Base-by-base conservation (phyloP, 2,329 filamentous ascomycete species). In the Paraphaeosphaeria minitans region DNA sequence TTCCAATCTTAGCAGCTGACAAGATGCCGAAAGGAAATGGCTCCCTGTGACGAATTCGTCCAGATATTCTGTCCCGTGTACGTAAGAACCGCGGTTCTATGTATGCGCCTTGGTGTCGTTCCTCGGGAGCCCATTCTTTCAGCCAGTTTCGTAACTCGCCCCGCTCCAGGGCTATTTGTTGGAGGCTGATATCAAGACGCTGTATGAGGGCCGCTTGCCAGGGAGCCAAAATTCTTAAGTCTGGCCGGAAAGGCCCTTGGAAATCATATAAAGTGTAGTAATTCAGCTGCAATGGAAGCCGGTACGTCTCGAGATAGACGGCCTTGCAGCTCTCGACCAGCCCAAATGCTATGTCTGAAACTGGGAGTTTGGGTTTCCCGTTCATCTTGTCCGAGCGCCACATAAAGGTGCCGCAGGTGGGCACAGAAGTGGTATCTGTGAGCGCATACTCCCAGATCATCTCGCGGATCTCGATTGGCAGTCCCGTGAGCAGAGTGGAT, bases 131-230 rank as follows among this genome's bases (percentile, higher is more conserved):
- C 58, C 62, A 62, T 5, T 33, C 35, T 27, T 33, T 19, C 13
- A 64, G 14, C 42, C 56, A 59, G 1, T 51, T 35, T 13, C 19
- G 13, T 7, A 64, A 46, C 12, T 48, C 22, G 35, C 42, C 42
- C 16, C 49, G 21, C 37, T 66, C 64, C 1, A 66, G 53, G 14
- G 42, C 39, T 2, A 43, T 33, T 27, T 64, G 62, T 41, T 56
- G 49, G 8, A 66, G 47, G 35, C 57, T 58, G 24, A 62, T 60
- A 12, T 62, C 62, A 5, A 66, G 27, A 14, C 49, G 31, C 27
- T 62, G 56, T 29, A 66, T 59, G 1, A 65, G 50, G 21, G 58
- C 64, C 29, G 61, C 61, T 56, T 66, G 64, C 62, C 64, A 65
- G 2, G 58, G 61, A 19, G 58, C 56, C 5, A 64, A 43, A 6